These are phyloP conservation scores for Botrytis deweyae DNA, from an alignment of 2,329 filamentous ascomycete species.

Conservation along the genomic window DNA sequence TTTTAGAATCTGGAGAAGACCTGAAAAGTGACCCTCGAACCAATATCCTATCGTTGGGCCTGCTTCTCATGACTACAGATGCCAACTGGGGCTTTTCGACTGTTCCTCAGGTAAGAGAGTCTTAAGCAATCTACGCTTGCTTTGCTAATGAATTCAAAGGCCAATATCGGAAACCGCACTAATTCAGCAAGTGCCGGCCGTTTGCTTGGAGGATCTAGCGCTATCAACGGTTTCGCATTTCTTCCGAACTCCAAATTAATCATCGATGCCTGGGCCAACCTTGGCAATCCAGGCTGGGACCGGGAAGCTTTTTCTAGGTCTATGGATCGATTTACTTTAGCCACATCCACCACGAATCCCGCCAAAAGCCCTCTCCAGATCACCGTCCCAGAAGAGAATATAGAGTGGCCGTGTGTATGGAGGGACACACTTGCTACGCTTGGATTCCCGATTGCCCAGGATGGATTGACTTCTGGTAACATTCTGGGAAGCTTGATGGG, in stretches of 20 bases:
- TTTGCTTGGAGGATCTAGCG: constrained; percentile 40
- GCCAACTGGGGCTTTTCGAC: constrained; percentile 23
- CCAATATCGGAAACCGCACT: constrained; percentile 12
- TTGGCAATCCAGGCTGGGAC: constrained; percentile 15
- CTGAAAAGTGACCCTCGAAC: constrained; percentile 41
- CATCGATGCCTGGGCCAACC: constrained; percentile 44
- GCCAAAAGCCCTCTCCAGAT: constrained; percentile 13
- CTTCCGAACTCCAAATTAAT: constrained; percentile 31
- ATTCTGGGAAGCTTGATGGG: constrained; percentile 3
- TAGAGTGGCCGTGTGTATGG: constrained; percentile 4
- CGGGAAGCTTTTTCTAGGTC: constrained; percentile 31
- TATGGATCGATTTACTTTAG: constrained; percentile 7
- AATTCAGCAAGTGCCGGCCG: constrained; percentile 34
- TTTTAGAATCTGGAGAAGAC: constrained; percentile 45
- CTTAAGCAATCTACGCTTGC: background rate
- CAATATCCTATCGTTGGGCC: constrained; percentile 32
- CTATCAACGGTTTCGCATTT: constrained; percentile 41
- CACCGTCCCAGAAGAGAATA: constrained; percentile 8
- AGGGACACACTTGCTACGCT: background rate
- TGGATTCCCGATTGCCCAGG: background rate
- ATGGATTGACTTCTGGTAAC: constrained; percentile 3
- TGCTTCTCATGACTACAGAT: constrained; percentile 8
- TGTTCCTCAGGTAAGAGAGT: constrained; percentile 15
- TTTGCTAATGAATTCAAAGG: background rate
- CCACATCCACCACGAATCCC: background rate